Percentiles rank a stretch among this genome's conserved stretches.
These are phyloP conservation scores for Aspergillus latus DNA, from an alignment of 2,329 filamentous ascomycete genomes.

Conservation along the genomic window DNA sequence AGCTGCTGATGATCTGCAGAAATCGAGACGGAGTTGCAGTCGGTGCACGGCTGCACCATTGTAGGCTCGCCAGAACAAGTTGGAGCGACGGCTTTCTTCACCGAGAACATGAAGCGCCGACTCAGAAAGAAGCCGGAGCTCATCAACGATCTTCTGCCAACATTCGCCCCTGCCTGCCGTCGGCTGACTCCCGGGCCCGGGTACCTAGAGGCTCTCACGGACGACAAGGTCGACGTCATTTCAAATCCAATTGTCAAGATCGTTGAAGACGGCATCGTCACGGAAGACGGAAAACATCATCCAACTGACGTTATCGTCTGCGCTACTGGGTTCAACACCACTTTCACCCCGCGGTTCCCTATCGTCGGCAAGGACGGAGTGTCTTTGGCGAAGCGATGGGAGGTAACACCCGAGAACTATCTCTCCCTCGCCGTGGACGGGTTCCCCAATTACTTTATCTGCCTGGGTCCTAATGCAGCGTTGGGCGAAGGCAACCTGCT, in stretches of 20 bases:
- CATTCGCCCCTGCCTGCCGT: constrained; percentile 31
- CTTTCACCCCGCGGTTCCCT: constrained; percentile 36
- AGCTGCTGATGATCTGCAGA: constrained; percentile 20
- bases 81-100: constrained; percentile 24
- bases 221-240: constrained; percentile 62
- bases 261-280: constrained; percentile 33
- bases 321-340: constrained; percentile 41
- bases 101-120: constrained; percentile 36
- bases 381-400: constrained; percentile 32
- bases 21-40: constrained; percentile 35
- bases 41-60: constrained; percentile 31
- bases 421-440: constrained; percentile 35
- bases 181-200: constrained; percentile 49
- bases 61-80: constrained; percentile 31
- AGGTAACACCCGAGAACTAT: constrained; percentile 37
- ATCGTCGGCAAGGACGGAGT: constrained; percentile 33
- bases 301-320: constrained; percentile 38
- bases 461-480: constrained; percentile 34
- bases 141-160: constrained; percentile 39
- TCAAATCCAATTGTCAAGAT: constrained; percentile 52
- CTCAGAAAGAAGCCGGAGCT: constrained; percentile 37
- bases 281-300: constrained; percentile 35
- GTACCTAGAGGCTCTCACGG: constrained; percentile 60
- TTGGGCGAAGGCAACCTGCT: constrained; percentile 37
- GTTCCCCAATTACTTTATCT: constrained; percentile 38